Conservation (phyloP, 2,329 filamentous ascomycete species). For the Aspergillus carbonarius region DNA sequence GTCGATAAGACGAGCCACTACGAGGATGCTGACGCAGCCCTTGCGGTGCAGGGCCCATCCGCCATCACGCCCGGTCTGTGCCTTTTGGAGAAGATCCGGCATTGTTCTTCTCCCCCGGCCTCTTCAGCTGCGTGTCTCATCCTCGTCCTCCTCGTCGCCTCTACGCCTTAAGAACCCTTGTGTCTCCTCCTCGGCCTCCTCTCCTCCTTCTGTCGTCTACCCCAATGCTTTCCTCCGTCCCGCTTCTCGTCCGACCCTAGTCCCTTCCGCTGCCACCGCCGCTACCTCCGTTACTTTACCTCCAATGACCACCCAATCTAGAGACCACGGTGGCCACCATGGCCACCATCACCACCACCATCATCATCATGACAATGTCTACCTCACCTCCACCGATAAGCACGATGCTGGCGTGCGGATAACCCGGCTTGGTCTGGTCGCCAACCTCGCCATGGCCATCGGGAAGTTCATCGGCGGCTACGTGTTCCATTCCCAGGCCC, state of each 20-base stretch:
- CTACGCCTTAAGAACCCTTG: conserved; percentile 14
- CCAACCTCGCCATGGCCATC: conserved; percentile 91
- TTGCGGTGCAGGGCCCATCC: conserved; percentile 40
- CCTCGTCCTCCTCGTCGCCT: conserved; percentile 17
- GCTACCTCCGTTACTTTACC: conserved; percentile 24
- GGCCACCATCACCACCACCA: conserved; percentile 62
- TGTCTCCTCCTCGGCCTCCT: conserved; percentile 7
- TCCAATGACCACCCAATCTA: conserved; percentile 46
- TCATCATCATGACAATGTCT: conserved; percentile 82
- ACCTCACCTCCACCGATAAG: conserved; percentile 77
- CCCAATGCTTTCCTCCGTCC: conserved; percentile 15
- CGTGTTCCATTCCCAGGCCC: conserved; percentile 89
- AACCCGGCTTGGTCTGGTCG: conserved; percentile 81
- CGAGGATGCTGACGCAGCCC: conserved; percentile 36
- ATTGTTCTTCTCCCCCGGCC: conserved; percentile 15
- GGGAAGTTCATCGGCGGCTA: conserved; percentile 91
- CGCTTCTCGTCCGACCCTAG: not conserved
- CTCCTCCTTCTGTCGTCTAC: conserved; percentile 4
- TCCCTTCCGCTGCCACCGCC: conserved; percentile 14
- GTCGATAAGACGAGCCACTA: conserved; percentile 19
- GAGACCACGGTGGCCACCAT: conserved; percentile 47
- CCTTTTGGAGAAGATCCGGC: conserved; percentile 17
- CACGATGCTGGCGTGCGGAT: conserved; percentile 92
- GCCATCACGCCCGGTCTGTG: conserved; percentile 60
- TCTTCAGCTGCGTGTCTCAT: conserved; percentile 23